Percentiles rank a stretch among this genome's conserved stretches.
These are phyloP conservation scores for Yarrowia galli DNA, from an alignment of 1,139 yeast genomes.

Conservation along the genomic window DNA sequence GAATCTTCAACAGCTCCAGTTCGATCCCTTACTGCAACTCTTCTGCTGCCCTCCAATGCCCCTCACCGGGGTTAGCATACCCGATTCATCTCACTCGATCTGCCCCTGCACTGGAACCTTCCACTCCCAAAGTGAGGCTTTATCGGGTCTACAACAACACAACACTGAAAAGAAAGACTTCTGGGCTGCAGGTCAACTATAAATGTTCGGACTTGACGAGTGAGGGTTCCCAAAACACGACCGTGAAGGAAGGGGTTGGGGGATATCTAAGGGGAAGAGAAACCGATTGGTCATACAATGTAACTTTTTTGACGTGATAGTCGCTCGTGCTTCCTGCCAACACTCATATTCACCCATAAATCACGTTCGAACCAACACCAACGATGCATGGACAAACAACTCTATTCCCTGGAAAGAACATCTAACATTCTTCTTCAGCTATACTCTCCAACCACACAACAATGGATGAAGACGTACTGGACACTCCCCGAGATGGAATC, in stretches of 20 bases:
- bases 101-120: slow-evolving; percentile 8
- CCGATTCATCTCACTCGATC: too few species aligned
- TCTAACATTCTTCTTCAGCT: slow-evolving; percentile 8
- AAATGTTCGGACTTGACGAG: slow-evolving; percentile 9
- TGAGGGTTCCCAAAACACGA: neutral
- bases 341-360: neutral
- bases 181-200: slow-evolving; percentile 1
- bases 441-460: slow-evolving; percentile 15
- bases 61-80: too few species aligned
- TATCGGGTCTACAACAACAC: slow-evolving; percentile 15
- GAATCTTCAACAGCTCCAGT: neutral
- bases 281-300: too few species aligned
- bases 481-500: slow-evolving; percentile 49
- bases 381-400: neutral
- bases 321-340: neutral
- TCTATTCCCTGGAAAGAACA: neutral
- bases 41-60: too few species aligned
- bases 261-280: neutral
- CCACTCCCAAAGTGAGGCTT: slow-evolving; percentile 26
- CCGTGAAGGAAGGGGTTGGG: neutral
- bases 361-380: neutral
- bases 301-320: neutral
- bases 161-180: neutral
- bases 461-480: slow-evolving; percentile 42
- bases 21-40: neutral